Percentiles rank a stretch among this genome's conserved stretches.
Conservation (phyloP, 73 alveolate species). For the Paramecium octaurelia region DNA sequence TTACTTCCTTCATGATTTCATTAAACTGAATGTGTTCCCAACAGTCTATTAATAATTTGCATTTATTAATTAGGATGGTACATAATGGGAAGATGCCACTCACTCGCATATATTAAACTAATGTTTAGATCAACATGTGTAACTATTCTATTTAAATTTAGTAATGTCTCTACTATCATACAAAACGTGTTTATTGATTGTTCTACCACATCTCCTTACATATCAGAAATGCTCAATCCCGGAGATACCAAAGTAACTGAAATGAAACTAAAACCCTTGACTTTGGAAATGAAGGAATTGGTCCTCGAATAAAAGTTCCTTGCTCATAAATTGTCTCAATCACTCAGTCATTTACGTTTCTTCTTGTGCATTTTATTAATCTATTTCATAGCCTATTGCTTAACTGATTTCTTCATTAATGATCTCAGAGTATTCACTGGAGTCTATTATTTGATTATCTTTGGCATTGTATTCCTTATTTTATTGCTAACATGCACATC, state of each 20-base stretch:
- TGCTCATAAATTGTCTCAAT: neutral
- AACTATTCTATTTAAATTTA: neutral
- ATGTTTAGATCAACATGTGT: neutral
- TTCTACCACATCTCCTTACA: neutral
- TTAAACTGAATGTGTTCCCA: neutral
- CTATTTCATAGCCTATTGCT: slow-evolving; percentile 18
- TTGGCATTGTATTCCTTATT: neutral
- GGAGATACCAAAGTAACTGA: slow-evolving; percentile 58
- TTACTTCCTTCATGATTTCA: neutral
- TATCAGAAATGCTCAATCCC: slow-evolving; percentile 55
- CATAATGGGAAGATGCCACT: neutral
- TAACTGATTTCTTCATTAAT: slow-evolving; percentile 21
- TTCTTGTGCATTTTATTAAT: neutral
- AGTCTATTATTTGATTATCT: neutral
- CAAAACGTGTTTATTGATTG: neutral
- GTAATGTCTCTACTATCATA: slow-evolving; percentile 13
- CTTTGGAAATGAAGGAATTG: slow-evolving; percentile 38
- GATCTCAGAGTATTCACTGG: neutral
- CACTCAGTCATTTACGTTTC: neutral
- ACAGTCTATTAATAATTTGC: slow-evolving; percentile 35
- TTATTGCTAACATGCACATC: neutral
- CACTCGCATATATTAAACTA: neutral
- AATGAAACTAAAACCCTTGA: slow-evolving; percentile 36
- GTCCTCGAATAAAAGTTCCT: slow-evolving; percentile 29
- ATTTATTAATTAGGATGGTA: neutral